Conservation (phyloP, 2,329 filamentous ascomycete species). For the Colletotrichum spaethianum region DNA sequence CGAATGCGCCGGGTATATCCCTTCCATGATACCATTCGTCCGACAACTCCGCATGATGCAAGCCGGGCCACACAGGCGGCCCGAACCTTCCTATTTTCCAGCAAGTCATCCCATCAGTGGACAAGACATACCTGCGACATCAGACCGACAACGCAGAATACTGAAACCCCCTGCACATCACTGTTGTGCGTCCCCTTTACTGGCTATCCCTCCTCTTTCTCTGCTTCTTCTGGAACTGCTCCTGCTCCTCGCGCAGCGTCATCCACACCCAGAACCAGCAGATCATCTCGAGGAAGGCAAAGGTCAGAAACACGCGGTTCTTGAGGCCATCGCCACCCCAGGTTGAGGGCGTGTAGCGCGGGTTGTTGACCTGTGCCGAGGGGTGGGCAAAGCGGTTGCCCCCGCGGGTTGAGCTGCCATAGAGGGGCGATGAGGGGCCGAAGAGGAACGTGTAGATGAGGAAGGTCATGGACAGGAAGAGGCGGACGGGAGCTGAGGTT, state of each 20-base stretch:
- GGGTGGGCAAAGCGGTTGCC: conserved; percentile 54
- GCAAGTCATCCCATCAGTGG: background rate
- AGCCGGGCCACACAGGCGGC: background rate
- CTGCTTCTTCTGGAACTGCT: conserved; percentile 57
- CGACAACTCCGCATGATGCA: conserved; percentile 7
- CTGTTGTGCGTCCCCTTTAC: background rate
- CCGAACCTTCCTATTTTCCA: background rate
- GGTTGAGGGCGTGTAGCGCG: conserved; percentile 54
- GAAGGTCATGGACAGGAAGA: conserved; percentile 72
- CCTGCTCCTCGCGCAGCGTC: conserved; percentile 77
- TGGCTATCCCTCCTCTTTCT: conserved; percentile 47
- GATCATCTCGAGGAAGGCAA: conserved; percentile 86
- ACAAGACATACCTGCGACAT: too few relatives aligned
- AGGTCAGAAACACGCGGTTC: conserved; percentile 88
- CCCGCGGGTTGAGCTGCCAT: conserved; percentile 49
- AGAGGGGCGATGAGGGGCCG: conserved; percentile 65
- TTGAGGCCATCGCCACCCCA: conserved; percentile 79
- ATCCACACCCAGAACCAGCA: conserved; percentile 91
- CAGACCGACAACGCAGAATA: background rate
- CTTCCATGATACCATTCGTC: background rate
- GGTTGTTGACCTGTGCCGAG: conserved; percentile 50
- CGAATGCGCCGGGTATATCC: conserved; percentile 21
- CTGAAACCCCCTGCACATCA: too few relatives aligned
- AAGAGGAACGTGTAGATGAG: conserved; percentile 77
- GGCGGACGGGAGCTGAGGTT: conserved; percentile 71